These are phyloP conservation scores for Camelina sativa DNA, from an alignment of 345 rosid genomes.

Conservation along the genomic window DNA sequence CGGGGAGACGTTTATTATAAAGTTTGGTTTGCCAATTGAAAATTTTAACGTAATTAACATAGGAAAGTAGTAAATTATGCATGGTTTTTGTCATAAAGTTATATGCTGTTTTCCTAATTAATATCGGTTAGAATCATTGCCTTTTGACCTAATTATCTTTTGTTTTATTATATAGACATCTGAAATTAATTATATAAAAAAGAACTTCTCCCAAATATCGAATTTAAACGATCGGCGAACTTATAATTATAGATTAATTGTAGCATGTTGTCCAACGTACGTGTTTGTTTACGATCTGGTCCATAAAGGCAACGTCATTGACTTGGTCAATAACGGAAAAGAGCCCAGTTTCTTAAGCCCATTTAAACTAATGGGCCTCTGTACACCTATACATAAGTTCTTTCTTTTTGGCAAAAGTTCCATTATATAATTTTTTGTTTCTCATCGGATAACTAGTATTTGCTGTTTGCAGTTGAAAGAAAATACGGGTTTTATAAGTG, in stretches of 20 bases:
- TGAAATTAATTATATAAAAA: neutral
- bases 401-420: neutral
- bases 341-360: constrained; percentile 19
- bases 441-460: neutral
- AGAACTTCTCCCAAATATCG: neutral
- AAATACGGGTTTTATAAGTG: neutral
- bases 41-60: too few species aligned
- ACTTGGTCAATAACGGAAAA: neutral
- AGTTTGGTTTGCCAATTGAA: neutral
- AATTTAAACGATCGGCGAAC: neutral
- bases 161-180: neutral
- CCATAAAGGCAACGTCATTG: constrained; percentile 15
- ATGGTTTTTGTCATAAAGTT: neutral
- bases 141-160: neutral
- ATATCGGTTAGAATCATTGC: neutral
- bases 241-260: neutral
- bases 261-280: neutral
- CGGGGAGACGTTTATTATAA: neutral
- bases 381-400: neutral
- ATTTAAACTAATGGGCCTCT: constrained; percentile 3
- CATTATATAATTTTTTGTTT: neutral
- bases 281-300: neutral
- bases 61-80: neutral
- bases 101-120: neutral
- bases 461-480: neutral